Conservation (phyloP, 2,329 filamentous ascomycete species). For the Paracoccidioides brasiliensis region DNA sequence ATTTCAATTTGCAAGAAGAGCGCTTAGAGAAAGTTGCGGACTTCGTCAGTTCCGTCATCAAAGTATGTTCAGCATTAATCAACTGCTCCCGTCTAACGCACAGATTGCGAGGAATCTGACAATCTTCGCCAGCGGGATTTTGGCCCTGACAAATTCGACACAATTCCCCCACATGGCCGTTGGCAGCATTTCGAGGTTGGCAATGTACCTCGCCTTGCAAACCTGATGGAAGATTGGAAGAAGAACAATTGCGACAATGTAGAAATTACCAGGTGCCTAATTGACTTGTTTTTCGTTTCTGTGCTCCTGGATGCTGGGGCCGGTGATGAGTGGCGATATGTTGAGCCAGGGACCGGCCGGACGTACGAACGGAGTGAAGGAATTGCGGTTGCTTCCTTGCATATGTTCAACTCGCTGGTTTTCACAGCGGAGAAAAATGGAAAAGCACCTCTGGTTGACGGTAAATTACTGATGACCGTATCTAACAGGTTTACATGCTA, state of each 20-base stretch:
- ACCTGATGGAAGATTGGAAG: slow-evolving; percentile 35
- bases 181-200: slow-evolving; percentile 53
- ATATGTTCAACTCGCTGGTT: slow-evolving; percentile 37
- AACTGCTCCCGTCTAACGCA: background rate
- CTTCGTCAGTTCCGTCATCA: slow-evolving; percentile 33
- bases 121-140: slow-evolving; percentile 35
- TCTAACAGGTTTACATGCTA: background rate
- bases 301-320: slow-evolving; percentile 45
- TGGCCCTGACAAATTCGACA: slow-evolving; percentile 34
- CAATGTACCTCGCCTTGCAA: slow-evolving; percentile 35
- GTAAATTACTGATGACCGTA: slow-evolving; percentile 14
- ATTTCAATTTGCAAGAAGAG: slow-evolving; percentile 31
- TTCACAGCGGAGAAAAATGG: slow-evolving; percentile 21
- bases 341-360: slow-evolving; percentile 24
- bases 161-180: slow-evolving; percentile 43
- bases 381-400: slow-evolving; percentile 38
- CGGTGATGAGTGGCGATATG: slow-evolving; percentile 38
- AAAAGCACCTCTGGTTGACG: slow-evolving; percentile 22
- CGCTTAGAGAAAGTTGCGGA: slow-evolving; percentile 30
- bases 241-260: slow-evolving; percentile 26
- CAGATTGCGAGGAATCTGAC: background rate
- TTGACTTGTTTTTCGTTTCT: slow-evolving; percentile 49
- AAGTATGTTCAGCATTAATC: slow-evolving; percentile 18
- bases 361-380: slow-evolving; percentile 37
- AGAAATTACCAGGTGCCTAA: slow-evolving; percentile 41